Percentiles rank a stretch among this genome's conserved stretches.
Conservation (phyloP, 2,329 filamentous ascomycete genomes). For the Cladophialophora yegresii region DNA sequence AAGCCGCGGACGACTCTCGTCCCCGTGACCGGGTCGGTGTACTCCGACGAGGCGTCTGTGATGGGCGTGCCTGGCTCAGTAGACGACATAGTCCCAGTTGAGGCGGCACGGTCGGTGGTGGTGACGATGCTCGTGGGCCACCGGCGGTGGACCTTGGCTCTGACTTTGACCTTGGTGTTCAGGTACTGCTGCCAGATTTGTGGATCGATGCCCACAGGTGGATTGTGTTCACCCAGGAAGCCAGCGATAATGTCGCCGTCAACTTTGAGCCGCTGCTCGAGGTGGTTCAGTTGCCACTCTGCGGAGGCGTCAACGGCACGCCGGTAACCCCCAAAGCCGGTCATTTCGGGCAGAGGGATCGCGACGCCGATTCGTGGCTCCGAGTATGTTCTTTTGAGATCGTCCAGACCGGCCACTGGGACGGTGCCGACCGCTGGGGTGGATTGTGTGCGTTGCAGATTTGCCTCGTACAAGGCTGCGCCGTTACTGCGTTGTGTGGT, state of each 20-base stretch:
- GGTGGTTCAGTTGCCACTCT: slow-evolving; percentile 31
- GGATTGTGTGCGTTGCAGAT: background rate
- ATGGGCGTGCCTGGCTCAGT: background rate
- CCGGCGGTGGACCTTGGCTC: background rate
- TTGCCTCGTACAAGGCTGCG: background rate
- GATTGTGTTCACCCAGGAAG: slow-evolving; percentile 24
- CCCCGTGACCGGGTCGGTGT: slow-evolving; percentile 33
- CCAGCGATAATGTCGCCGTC: slow-evolving; percentile 23
- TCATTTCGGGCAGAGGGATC: slow-evolving; percentile 31
- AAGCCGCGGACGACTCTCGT: slow-evolving; percentile 32
- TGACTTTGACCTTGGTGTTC: slow-evolving; percentile 20
- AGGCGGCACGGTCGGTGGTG: background rate
- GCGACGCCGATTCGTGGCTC: slow-evolving; percentile 28
- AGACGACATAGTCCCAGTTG: slow-evolving; percentile 5
- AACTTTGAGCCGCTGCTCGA: slow-evolving; percentile 23
- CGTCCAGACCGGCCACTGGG: background rate
- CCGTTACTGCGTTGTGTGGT: background rate
- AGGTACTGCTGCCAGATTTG: slow-evolving; percentile 28
- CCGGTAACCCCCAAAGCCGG: slow-evolving; percentile 35
- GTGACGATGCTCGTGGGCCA: background rate
- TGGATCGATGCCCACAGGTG: slow-evolving; percentile 26
- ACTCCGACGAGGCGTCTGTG: slow-evolving; percentile 4
- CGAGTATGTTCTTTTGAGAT: slow-evolving; percentile 23
- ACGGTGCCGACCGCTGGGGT: background rate
- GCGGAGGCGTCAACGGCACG: slow-evolving; percentile 30